phyloP scores from a whole-genome alignment of 805 yeast species.

The Monosporozyma servazzii region DNA sequence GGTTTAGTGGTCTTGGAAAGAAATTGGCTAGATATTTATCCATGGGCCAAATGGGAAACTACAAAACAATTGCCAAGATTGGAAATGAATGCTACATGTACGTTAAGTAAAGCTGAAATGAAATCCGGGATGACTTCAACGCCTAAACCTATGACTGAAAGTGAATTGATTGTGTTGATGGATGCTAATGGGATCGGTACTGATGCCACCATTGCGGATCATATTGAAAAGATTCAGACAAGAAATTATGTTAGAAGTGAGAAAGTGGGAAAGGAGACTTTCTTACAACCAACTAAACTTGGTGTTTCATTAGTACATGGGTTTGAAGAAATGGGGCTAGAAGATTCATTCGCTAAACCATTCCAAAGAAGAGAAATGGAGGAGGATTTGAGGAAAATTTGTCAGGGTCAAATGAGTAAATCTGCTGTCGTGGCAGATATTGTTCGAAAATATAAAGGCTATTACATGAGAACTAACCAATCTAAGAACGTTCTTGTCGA shows the following conservation, averaged over 20 bases:
- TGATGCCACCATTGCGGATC: slow-evolving; percentile 98
- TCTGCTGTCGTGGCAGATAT: slow-evolving; percentile 47
- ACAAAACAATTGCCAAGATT: slow-evolving; percentile 60
- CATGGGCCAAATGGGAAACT: slow-evolving; percentile 69
- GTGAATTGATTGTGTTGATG: slow-evolving; percentile 88
- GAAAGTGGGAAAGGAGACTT: slow-evolving; percentile 31
- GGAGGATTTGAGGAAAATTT: slow-evolving; percentile 51
- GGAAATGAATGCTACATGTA: slow-evolving; percentile 44
- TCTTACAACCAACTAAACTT: slow-evolving; percentile 65
- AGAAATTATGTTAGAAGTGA: slow-evolving; percentile 58
- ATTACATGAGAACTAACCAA: slow-evolving; percentile 21
- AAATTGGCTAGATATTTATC: slow-evolving; percentile 75
- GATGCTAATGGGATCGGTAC: slow-evolving; percentile 97
- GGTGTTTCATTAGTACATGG: slow-evolving; percentile 88
- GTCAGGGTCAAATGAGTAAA: slow-evolving; percentile 50
- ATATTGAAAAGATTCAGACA: slow-evolving; percentile 66
- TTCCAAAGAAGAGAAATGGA: slow-evolving; percentile 74
- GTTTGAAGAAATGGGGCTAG: slow-evolving; percentile 65
- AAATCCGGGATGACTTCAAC: slow-evolving; percentile 71
- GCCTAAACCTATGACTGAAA: slow-evolving; percentile 79
- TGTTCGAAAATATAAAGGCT: slow-evolving; percentile 49
- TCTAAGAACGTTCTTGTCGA: slow-evolving; percentile 23
- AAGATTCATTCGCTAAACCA: slow-evolving; percentile 81
- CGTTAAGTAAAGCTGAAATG: slow-evolving; percentile 48
- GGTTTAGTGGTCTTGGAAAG: slow-evolving; percentile 66